phyloP scores from a whole-genome alignment of 139 green algal species.

The Chlamydomonas asymmetrica region DNA sequence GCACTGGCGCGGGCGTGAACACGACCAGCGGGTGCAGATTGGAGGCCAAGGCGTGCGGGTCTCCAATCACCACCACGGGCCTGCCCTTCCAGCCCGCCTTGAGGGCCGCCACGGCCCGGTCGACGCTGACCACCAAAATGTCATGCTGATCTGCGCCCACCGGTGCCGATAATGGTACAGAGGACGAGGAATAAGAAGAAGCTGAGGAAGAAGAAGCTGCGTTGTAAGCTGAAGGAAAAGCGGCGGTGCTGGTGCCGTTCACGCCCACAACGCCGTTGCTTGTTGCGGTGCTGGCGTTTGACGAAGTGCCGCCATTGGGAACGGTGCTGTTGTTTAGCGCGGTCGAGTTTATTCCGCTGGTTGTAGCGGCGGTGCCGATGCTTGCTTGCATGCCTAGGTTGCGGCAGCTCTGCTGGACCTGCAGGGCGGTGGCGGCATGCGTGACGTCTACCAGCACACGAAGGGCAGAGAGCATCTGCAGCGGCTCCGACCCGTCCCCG shows the following conservation, averaged over 20 bases:
- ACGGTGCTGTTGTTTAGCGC: neutral
- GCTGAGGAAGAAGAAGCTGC: slow-evolving; percentile 8
- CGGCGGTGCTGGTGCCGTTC: too few relatives aligned
- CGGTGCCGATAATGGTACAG: too few relatives aligned
- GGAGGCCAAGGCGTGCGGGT: slow-evolving; percentile 35
- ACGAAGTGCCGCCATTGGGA: neutral
- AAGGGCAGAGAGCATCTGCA: slow-evolving; percentile 3
- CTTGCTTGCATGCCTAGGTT: slow-evolving; percentile 12
- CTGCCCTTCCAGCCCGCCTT: slow-evolving; percentile 53
- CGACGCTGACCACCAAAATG: slow-evolving; percentile 47
- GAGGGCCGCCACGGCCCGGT: slow-evolving; percentile 33
- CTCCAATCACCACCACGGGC: slow-evolving; percentile 61
- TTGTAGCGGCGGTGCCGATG: neutral
- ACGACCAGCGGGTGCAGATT: slow-evolving; percentile 50
- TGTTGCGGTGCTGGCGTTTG: neutral
- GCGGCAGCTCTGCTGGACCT: slow-evolving; percentile 30
- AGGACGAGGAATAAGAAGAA: neutral
- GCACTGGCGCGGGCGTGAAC: slow-evolving; percentile 16
- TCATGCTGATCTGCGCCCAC: too few relatives aligned
- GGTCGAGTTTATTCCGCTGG: neutral
- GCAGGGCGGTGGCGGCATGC: slow-evolving; percentile 12
- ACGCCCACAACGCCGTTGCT: neutral
- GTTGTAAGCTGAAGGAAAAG: slow-evolving; percentile 2
- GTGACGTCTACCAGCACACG: slow-evolving; percentile 39
- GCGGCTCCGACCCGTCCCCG: neutral